These are phyloP conservation scores for Acacia pycnantha DNA, from an alignment of 331 rosid genomes.

Conservation along the genomic window DNA sequence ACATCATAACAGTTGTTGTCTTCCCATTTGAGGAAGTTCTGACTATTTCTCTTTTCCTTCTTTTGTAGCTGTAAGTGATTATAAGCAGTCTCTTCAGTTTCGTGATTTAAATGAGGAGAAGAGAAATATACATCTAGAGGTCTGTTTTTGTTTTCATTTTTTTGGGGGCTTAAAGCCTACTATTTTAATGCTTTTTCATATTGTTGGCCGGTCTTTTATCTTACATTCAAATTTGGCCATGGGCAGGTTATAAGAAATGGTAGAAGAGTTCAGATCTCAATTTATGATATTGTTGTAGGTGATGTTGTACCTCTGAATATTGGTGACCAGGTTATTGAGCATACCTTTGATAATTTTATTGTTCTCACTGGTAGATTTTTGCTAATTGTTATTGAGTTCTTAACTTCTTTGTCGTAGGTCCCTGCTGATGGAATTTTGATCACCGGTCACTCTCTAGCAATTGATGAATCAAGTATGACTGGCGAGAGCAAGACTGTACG, in stretches of 20 bases:
- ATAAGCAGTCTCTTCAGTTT: slow-evolving; percentile 93
- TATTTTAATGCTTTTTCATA: background rate
- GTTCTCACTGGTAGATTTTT: slow-evolving; percentile 8
- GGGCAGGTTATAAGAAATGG: slow-evolving; percentile 83
- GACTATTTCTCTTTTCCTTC: slow-evolving; percentile 5
- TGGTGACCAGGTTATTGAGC: slow-evolving; percentile 75
- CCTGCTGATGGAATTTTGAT: slow-evolving; percentile 95
- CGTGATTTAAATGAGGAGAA: slow-evolving; percentile 92
- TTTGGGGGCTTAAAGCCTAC: background rate
- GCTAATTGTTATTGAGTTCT: slow-evolving; percentile 8
- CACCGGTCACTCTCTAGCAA: slow-evolving; percentile 82
- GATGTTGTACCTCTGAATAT: slow-evolving; percentile 89
- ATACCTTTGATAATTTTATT: slow-evolving; percentile 15
- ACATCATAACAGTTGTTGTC: background rate
- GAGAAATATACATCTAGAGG: slow-evolving; percentile 92
- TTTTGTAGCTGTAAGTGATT: slow-evolving; percentile 82
- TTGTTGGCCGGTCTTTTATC: slow-evolving; percentile 14
- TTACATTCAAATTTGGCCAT: slow-evolving; percentile 16
- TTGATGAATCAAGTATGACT: slow-evolving; percentile 99
- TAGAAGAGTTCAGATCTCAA: slow-evolving; percentile 90
- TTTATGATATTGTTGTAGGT: slow-evolving; percentile 93
- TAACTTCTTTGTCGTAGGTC: slow-evolving; percentile 51
- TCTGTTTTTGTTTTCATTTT: slow-evolving; percentile 25
- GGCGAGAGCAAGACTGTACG: slow-evolving; percentile 98
- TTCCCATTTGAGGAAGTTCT: background rate